Percentiles rank a stretch among this genome's conserved stretches.
Conservation (phyloP, 345 rosid species). For the Sonneratia caseolaris region DNA sequence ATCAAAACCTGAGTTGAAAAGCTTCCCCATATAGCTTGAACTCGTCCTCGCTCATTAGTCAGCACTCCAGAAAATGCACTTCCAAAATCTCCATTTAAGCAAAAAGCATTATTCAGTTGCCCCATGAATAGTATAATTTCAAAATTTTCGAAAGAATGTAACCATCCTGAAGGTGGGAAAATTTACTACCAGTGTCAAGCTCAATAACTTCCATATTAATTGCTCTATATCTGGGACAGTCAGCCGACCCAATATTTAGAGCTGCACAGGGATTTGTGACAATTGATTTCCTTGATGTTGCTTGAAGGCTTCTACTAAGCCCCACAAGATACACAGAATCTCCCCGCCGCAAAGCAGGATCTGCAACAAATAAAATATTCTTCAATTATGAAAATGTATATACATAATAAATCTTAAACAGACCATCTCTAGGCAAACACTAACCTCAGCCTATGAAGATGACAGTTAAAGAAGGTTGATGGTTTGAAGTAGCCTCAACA, state of each 20-base stretch:
- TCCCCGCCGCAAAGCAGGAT: constrained; percentile 79
- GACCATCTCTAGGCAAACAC: no score
- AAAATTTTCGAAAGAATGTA: neutral
- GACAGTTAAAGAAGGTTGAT: no score
- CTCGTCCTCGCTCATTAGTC: constrained; percentile 79
- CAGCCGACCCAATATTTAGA: constrained; percentile 76
- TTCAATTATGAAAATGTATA: no score
- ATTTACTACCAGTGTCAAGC: constrained; percentile 65
- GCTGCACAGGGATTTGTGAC: constrained; percentile 91
- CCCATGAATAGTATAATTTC: neutral
- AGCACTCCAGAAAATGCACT: constrained; percentile 91
- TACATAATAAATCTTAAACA: no score
- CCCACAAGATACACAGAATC: constrained; percentile 90
- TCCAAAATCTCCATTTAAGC: constrained; percentile 64
- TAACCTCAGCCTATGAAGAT: no score
- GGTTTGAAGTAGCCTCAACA: no score
- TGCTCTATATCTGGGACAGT: constrained; percentile 89
- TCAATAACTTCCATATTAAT: constrained; percentile 94
- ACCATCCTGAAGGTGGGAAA: constrained; percentile 13
- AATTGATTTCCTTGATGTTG: constrained; percentile 81
- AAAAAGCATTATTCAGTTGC: neutral
- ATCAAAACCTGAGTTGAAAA: constrained; percentile 75
- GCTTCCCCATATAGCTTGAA: constrained; percentile 93
- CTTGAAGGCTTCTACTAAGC: constrained; percentile 78
- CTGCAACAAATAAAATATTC: constrained; percentile 28